Percentiles rank a stretch among this genome's conserved stretches.
Evolutionary conservation across 371 early-diverging fungal species (phyloP).

Genomic region (Fennellomyces sp.): DNA sequence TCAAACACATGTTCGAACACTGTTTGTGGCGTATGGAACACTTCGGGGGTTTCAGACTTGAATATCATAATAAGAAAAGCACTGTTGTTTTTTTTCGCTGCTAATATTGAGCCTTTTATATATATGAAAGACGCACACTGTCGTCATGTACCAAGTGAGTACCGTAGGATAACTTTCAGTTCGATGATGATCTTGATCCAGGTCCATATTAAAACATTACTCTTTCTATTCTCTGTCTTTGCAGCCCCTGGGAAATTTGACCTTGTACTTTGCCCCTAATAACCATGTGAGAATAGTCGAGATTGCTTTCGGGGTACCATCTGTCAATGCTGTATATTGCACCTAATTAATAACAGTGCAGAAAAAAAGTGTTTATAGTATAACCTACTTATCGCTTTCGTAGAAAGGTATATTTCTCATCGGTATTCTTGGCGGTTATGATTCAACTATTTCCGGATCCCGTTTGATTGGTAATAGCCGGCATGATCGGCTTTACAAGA

Average conservation of each 20-base stretch:
- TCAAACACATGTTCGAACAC: neutral
- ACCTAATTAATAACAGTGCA: neutral
- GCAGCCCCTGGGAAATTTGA: too few relatives aligned
- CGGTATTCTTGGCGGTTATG: too few relatives aligned
- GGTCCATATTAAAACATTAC: neutral
- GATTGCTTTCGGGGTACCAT: too few relatives aligned
- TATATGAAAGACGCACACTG: too few relatives aligned
- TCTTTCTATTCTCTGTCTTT: too few relatives aligned
- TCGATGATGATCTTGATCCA: neutral
- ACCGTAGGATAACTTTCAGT: neutral
- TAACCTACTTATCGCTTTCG: neutral
- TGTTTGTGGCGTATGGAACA: neutral
- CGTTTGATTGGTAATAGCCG: too few relatives aligned
- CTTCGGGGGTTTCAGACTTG: neutral
- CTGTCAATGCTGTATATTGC: neutral
- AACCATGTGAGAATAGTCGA: neutral
- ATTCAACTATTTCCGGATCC: too few relatives aligned
- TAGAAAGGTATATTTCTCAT: neutral
- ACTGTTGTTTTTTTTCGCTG: neutral
- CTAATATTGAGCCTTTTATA: neutral
- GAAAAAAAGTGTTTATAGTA: neutral
- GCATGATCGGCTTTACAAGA: too few relatives aligned
- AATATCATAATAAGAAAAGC: neutral
- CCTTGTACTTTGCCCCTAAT: too few relatives aligned
- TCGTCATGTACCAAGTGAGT: neutral